Base-by-base conservation (phyloP, 257 asterid species). In the Solanum ahanhuiri region DNA sequence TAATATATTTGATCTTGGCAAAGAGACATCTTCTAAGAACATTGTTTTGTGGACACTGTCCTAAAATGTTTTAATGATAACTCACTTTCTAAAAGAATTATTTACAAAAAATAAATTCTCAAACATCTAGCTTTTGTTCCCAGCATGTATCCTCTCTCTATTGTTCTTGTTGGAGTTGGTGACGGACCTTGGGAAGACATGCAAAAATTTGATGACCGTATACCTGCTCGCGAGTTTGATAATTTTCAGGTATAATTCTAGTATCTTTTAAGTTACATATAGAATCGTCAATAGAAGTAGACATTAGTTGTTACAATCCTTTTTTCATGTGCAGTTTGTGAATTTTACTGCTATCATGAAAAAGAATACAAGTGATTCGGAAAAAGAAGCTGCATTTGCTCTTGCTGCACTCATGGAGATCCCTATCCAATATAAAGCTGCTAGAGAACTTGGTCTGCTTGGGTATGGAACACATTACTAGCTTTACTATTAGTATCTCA, bases 131-230 rank as follows among this genome's bases (percentile, higher is more conserved):
- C 11, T 2, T 82, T 86, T 89, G 85, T 17, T 81, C 81, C 73
- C 93, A 95, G 98, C 86, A 63, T 67, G 86, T 88, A 92, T 90
- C 98, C 98, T 69, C 95, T 95, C 88, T 95, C 98, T 45, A 93
- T 95, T 89, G 87, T 95, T 91, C 95, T 95, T 86, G 93, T 94
- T 90, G 98, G 98, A 5, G 98, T 95, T 89, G 98, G 98, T 3
- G 98, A 95, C 88, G 98, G 98, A 87, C 98, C 98, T 43, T 95
- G 98, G 98, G 96, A 95, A 81, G 98, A 95, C 87, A 93, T 95
- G 98, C 90, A 88, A 91, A 95, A 87, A 79, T 95, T 95, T 86
- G 98, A 95, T 82, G 98, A 95, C 91, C 93, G 88, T 82, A 91
- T 95, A 89, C 98, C 96, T 89, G 90, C 93, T 75, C 94, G 96